Evolutionary conservation across 202 grass and related monocot genomes (phyloP).

Genomic region (Hordeum pubiflorum): DNA sequence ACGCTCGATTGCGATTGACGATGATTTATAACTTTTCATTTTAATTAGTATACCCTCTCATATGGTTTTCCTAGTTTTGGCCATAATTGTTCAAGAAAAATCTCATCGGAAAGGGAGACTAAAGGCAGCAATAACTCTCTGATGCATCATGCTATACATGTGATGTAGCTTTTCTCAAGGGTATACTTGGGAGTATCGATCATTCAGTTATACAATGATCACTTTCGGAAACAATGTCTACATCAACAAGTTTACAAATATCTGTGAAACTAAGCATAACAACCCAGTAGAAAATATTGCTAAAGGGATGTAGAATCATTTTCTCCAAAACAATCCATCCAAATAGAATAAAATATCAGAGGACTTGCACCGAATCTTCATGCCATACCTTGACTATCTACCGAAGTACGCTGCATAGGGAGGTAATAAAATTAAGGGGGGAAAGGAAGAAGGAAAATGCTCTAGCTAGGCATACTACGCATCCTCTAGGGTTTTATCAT

Average conservation of each 20-base stretch:
- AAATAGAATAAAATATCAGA: not conserved
- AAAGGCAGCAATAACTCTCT: not conserved
- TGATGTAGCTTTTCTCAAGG: not conserved
- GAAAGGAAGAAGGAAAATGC: not conserved
- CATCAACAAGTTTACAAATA: not conserved
- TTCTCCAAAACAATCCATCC: not conserved
- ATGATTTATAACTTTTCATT: not conserved
- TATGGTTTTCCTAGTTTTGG: not conserved
- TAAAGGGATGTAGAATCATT: not conserved
- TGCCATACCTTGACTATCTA: not conserved
- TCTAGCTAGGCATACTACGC: not conserved
- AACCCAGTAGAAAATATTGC: not conserved
- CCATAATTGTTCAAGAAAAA: not conserved
- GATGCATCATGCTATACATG: conserved; percentile 3
- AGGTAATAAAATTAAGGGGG: not conserved
- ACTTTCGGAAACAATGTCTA: not conserved
- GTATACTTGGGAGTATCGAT: not conserved
- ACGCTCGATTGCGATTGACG: conserved; percentile 29
- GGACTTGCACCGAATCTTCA: not conserved
- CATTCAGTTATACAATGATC: not conserved
- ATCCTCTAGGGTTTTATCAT: conserved; percentile 2
- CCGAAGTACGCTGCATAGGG: not conserved
- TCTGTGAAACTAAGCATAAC: not conserved
- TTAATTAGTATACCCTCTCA: not conserved
- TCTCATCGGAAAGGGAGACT: not conserved